Evolutionary conservation across 345 rosid species (phyloP), one percentile per base, ranked within the genome.

Genomic region (Eucalyptus pauciflora): DNA sequence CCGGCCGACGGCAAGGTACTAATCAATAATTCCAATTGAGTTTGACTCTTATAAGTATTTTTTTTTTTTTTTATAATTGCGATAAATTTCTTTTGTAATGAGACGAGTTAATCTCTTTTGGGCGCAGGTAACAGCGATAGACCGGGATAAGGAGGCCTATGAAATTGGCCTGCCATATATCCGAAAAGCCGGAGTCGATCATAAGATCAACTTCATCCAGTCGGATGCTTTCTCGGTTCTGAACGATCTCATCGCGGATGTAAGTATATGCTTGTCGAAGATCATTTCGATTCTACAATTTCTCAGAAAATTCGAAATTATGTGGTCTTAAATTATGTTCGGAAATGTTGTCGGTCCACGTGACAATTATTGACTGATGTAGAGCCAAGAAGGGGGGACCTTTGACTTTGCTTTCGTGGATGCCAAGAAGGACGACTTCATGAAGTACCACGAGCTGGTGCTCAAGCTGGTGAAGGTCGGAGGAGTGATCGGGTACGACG

Each of bases 201-300:
- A 93, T 50, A 95, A 94, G 91, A 94, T 94, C 56, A 92, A 93
- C 41, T 94, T 94, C 92, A 90, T 95, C 41, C 81, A 92, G 3
- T 91, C 94, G 3, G 93, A 90, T 24, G 95, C 92, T 43, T 48
- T 88, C 45, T 33, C 58, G 7, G 89, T 88, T 7, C 27, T 92
- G 13, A 64, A 50, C 6, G 86, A 90, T 1, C 43, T 92, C 13
- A 16, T 89, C 2, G 64, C 4, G 1, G 4, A 89, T 43, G 86
- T 89, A 89, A 60, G 89, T 0, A 13, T 25, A 10, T 10, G 3
- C 2, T 0, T 24, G 15, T 43, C 10, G 2, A 60, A 58, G 7
- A 58, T 56, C 31, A 60, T 25, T 27, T 60, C 0, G 31, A 60
- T 25, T 60, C 4, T 27, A 11, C 2, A 12, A 11, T 60, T 27